These are phyloP conservation scores for Aspergillus bridgeri DNA, from an alignment of 495 filamentous ascomycete genomes.

Conservation along the genomic window DNA sequence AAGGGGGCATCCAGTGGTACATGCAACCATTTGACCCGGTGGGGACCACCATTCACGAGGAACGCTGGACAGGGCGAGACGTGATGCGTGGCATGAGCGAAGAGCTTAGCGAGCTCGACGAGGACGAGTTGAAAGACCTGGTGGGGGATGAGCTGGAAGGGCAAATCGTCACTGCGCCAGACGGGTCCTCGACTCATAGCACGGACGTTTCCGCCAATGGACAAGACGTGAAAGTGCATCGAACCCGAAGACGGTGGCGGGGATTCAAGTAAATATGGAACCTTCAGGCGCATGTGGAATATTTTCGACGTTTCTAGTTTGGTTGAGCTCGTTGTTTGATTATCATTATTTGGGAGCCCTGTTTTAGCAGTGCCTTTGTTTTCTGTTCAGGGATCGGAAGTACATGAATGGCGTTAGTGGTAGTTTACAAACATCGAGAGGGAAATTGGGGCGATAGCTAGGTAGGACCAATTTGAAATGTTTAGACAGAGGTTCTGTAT, in stretches of 20 bases:
- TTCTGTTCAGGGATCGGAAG: too few species aligned
- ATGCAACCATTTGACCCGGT: slow-evolving; percentile 73
- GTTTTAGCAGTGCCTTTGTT: background rate
- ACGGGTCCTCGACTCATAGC: slow-evolving; percentile 11
- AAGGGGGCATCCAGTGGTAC: slow-evolving; percentile 87
- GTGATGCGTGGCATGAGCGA: slow-evolving; percentile 76
- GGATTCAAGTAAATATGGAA: slow-evolving; percentile 25
- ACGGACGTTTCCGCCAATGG: slow-evolving; percentile 8
- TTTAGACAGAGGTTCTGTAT: background rate
- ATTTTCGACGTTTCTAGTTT: slow-evolving; percentile 8
- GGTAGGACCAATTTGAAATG: background rate
- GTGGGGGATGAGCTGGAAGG: slow-evolving; percentile 45
- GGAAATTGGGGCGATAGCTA: background rate
- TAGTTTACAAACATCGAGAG: background rate
- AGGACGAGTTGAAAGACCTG: slow-evolving; percentile 72
- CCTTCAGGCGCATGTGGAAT: slow-evolving; percentile 1
- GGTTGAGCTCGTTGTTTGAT: background rate
- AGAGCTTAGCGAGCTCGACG: slow-evolving; percentile 83
- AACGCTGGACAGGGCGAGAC: slow-evolving; percentile 74
- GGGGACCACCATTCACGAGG: slow-evolving; percentile 73
- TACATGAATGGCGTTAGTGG: background rate
- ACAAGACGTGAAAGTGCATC: slow-evolving; percentile 29
- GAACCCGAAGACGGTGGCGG: slow-evolving; percentile 40
- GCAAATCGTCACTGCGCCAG: slow-evolving; percentile 7
- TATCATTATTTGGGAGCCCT: background rate